Percentiles rank a stretch among this genome's conserved stretches.
These are phyloP conservation scores for Eimeria praecox DNA, from an alignment of 169 alveolate species.

Conservation along the genomic window DNA sequence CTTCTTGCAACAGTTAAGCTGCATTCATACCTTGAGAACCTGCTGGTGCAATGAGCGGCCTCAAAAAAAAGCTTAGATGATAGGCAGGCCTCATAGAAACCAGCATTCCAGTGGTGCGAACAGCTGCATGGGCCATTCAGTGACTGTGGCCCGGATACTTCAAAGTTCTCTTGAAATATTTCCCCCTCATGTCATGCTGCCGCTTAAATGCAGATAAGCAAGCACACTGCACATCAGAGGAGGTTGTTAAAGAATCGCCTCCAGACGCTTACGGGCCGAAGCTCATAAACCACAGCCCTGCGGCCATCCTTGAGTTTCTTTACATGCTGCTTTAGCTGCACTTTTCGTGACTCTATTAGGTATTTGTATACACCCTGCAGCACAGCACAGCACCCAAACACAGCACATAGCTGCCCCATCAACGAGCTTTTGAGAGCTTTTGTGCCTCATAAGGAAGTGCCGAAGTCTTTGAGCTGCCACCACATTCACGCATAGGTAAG, in stretches of 20 bases:
- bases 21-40: neutral
- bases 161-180: neutral
- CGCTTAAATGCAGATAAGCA: neutral
- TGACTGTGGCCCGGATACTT: neutral
- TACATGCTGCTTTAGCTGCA: constrained; percentile 38
- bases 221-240: neutral
- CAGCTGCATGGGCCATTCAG: neutral
- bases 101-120: neutral
- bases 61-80: neutral
- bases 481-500: neutral
- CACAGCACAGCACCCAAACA: neutral
- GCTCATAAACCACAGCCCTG: constrained; percentile 48
- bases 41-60: neutral
- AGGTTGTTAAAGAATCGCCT: constrained; percentile 60
- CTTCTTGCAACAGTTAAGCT: neutral
- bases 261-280: constrained; percentile 67
- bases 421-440: neutral
- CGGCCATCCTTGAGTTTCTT: constrained; percentile 53
- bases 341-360: constrained; percentile 43
- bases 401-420: neutral
- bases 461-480: neutral
- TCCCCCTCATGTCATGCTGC: neutral
- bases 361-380: constrained; percentile 70
- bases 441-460: neutral
- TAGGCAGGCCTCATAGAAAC: neutral